Evolutionary conservation across 305 asterid genomes (phyloP).

Genomic region (Rubia occidens): DNA sequence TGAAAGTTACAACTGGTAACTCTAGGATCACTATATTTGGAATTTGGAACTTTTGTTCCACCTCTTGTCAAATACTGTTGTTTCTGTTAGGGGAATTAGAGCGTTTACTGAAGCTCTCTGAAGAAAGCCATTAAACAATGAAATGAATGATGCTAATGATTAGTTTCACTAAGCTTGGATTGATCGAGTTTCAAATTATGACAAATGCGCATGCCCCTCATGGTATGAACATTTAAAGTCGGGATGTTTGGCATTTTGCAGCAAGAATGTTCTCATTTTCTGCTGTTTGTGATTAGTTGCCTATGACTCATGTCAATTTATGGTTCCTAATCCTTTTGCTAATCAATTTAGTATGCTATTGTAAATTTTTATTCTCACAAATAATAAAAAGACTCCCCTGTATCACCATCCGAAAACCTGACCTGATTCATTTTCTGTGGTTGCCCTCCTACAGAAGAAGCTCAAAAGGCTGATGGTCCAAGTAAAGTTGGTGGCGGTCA

Average conservation of each 20-base stretch:
- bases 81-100: neutral
- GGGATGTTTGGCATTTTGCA: neutral
- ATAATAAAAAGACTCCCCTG: neutral
- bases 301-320: neutral
- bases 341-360: neutral
- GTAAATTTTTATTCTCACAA: neutral
- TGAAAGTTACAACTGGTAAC: slow-evolving; percentile 1
- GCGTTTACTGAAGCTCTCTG: neutral
- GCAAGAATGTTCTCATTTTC: neutral
- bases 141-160: neutral
- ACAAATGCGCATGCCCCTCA: neutral
- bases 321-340: neutral
- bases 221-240: neutral
- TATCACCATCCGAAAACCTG: neutral
- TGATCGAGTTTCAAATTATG: neutral
- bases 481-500: slow-evolving; percentile 52
- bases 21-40: neutral
- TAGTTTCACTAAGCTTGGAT: neutral
- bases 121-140: neutral
- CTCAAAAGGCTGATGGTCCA: slow-evolving; percentile 42
- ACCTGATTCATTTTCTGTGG: slow-evolving; percentile 3
- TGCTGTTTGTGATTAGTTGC: neutral
- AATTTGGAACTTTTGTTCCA: neutral
- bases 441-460: slow-evolving; percentile 40
- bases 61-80: neutral